Evolutionary conservation across 75 land plant species (phyloP).

Genomic region (Sequoiadendron giganteum): DNA sequence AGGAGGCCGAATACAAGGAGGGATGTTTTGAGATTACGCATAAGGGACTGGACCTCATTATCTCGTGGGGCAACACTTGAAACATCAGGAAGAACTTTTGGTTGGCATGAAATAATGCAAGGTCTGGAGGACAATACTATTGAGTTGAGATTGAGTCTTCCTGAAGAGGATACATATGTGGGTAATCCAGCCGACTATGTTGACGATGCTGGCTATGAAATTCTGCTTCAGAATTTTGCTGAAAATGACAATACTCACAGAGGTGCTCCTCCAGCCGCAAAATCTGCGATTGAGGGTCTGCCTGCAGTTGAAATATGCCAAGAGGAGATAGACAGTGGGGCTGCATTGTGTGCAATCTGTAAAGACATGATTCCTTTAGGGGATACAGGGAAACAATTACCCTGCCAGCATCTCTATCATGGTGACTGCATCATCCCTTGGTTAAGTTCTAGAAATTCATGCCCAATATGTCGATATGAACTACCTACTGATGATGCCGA

Average conservation of each 20-base stretch:
- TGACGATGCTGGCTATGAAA: constrained; percentile 51
- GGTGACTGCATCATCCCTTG: constrained; percentile 69
- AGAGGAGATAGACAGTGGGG: constrained; percentile 29
- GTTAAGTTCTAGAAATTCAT: constrained; percentile 62
- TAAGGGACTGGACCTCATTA: constrained; percentile 19
- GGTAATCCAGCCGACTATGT: constrained; percentile 64
- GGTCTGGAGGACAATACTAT: constrained; percentile 39
- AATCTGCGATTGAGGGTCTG: constrained; percentile 47
- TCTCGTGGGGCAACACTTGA: constrained; percentile 9
- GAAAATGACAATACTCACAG: constrained; percentile 38
- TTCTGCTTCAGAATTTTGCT: constrained; percentile 40
- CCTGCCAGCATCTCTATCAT: constrained; percentile 77
- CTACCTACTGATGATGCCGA: constrained; percentile 76
- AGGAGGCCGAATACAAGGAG: constrained; percentile 16
- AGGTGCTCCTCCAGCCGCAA: constrained; percentile 76
- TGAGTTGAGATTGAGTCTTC: constrained; percentile 35
- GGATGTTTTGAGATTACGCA: constrained; percentile 23
- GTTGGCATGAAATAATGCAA: constrained; percentile 39
- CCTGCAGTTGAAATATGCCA: constrained; percentile 31
- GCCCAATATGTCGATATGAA: constrained; percentile 79
- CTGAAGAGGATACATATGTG: constrained; percentile 33
- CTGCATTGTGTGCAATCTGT: constrained; percentile 54
- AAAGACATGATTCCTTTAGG: constrained; percentile 48
- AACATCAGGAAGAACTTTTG: constrained; percentile 19
- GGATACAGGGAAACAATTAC: constrained; percentile 47